Evolutionary conservation across 306 rosid species (phyloP).

Genomic region (Begonia masoniana): DNA sequence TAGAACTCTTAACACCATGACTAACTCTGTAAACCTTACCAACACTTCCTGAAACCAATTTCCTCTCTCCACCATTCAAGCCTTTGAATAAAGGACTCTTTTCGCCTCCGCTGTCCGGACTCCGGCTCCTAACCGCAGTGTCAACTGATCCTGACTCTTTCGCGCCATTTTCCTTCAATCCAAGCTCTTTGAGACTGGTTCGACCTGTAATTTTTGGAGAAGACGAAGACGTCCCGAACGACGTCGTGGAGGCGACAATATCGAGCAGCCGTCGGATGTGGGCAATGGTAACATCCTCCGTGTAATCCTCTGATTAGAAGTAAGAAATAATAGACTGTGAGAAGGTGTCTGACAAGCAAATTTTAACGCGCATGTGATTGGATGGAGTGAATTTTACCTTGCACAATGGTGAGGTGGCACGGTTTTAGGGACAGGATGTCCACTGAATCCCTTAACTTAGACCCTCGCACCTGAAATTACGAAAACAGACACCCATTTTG

Average conservation of each 20-base stretch:
- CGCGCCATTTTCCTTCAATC: constrained; percentile 19
- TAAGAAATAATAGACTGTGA: constrained; percentile 5
- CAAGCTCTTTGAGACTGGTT: constrained; percentile 24
- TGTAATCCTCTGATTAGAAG: constrained; percentile 87
- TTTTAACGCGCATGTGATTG: not conserved
- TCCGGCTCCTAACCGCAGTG: constrained; percentile 5
- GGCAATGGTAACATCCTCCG: constrained; percentile 51
- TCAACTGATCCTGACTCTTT: constrained; percentile 11
- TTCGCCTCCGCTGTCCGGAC: constrained; percentile 24
- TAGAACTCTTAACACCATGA: constrained; percentile 6
- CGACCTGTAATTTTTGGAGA: constrained; percentile 24
- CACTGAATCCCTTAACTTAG: constrained; percentile 52
- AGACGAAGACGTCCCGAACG: constrained; percentile 36
- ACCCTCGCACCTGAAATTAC: constrained; percentile 56
- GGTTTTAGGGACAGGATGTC: constrained; percentile 81
- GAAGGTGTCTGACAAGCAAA: constrained; percentile 1
- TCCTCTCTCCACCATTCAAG: constrained; percentile 13
- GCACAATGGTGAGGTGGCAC: constrained; percentile 52
- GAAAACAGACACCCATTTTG: too few species aligned
- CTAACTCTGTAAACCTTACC: constrained; percentile 6
- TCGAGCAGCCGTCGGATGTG: constrained; percentile 82
- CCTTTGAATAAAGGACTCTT: constrained; percentile 7
- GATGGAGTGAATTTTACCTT: constrained; percentile 32
- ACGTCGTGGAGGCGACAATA: constrained; percentile 66
- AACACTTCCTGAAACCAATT: constrained; percentile 9